Evolutionary conservation across 1,284 basidiomycete species (phyloP), one percentile per base, ranked within the genome.

Genomic region (Irpex rosettiformis): DNA sequence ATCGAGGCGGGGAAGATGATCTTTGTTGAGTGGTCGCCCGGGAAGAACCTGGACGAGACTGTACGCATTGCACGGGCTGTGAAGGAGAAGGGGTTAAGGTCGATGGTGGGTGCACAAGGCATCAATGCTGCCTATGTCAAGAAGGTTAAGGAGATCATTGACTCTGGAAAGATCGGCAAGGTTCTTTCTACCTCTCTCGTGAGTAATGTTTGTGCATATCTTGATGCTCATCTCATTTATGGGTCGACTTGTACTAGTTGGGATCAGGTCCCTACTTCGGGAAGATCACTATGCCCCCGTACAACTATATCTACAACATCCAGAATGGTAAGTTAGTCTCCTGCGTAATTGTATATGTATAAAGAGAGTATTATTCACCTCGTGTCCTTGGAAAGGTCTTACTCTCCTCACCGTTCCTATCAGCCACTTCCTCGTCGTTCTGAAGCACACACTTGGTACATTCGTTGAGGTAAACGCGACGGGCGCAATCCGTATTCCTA

Each of bases 1-100:
- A 70, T 77, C 27, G 69, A 70, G 28, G 70, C 71, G n/a, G 60
- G 73, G 16, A 77, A 77, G 63, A 63, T 70, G 57, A 53, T 77
- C 33, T 77, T 76, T 59, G 59, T 76, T 8, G 76, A 78, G 61
- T 77, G 76, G 75, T 73, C 76, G 1, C 69, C 64, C n/a, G 75
- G 74, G 5, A 65, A 55, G 16, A 64, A 58, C 6, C 49, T 72
- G 24, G 52, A 64, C 27, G 71, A 75, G 61, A 70, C 72, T 3
- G 49, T 30, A 5, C 68, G 72, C 60, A 64, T 78, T 3, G 72
- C 72, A 3, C 67, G 70, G 16, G 62, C 65, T 1, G 75, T 72
- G 2, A 67, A 63, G 43, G 59, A 56, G 49, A 70, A 73, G 45
- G 72, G 74, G 0, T 62, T 75, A 1, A 68, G 59, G 52, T 68